These are phyloP conservation scores for Helotiales sp. DNA, from an alignment of 2,329 filamentous ascomycete species.

Conservation along the genomic window DNA sequence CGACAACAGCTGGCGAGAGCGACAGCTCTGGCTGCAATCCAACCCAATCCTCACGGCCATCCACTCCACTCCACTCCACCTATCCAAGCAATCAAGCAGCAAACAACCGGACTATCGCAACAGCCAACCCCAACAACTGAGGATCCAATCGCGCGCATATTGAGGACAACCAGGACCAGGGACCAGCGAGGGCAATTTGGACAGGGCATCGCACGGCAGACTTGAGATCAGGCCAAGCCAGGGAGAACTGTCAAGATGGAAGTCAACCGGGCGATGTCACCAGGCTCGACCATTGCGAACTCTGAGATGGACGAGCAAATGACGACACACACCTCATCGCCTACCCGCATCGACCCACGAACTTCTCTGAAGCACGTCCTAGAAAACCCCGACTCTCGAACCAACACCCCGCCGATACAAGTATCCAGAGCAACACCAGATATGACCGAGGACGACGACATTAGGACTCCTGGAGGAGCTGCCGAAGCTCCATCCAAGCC, in stretches of 20 bases:
- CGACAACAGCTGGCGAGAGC: background rate
- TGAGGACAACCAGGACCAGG: background rate
- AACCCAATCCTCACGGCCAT: background rate
- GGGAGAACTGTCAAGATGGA: constrained; percentile 2
- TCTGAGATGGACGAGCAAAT: constrained; percentile 41
- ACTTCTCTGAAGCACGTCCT: constrained; percentile 39
- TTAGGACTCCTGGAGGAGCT: constrained; percentile 33
- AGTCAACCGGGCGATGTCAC: constrained; percentile 17
- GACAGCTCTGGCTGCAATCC: background rate
- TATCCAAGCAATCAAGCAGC: background rate
- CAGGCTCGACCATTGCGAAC: constrained; percentile 40
- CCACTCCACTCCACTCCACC: background rate
- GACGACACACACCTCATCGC: constrained; percentile 38
- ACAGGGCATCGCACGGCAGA: background rate
- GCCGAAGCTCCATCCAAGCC: constrained; percentile 21
- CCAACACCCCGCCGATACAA: constrained; percentile 31
- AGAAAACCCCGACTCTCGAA: constrained; percentile 33
- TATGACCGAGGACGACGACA: constrained; percentile 43
- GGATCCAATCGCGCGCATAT: background rate
- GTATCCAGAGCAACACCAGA: constrained; percentile 29
- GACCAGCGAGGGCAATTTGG: background rate
- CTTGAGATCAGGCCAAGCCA: background rate
- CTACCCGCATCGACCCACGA: constrained; percentile 38
- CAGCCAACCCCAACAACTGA: background rate
- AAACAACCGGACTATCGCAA: background rate